Evolutionary conservation across 257 asterid species (phyloP).

Genomic region (Penstemon newberryi): DNA sequence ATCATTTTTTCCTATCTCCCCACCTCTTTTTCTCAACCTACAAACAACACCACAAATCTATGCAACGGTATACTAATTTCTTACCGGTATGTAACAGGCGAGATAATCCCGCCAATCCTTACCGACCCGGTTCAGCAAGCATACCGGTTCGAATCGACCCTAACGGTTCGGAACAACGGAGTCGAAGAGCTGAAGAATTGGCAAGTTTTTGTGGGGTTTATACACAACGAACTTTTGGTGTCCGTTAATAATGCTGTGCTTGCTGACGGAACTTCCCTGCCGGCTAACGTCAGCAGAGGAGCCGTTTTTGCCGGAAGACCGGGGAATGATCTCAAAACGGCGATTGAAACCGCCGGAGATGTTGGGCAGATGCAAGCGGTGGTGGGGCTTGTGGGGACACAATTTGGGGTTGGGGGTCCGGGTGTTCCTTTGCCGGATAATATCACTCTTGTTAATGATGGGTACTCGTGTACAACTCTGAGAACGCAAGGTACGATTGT

Average conservation of each 20-base stretch:
- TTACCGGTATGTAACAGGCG: constrained; percentile 42
- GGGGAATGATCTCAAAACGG: constrained; percentile 49
- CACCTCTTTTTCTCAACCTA: constrained; percentile 42
- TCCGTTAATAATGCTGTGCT: constrained; percentile 58
- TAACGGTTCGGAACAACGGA: constrained; percentile 55
- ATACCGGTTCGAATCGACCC: constrained; percentile 56
- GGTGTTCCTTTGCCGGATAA: constrained; percentile 50
- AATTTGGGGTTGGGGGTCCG: constrained; percentile 54
- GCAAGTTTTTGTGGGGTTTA: constrained; percentile 72
- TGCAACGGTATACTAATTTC: constrained; percentile 58
- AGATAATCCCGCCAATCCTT: constrained; percentile 43
- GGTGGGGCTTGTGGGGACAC: constrained; percentile 59
- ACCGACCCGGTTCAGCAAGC: constrained; percentile 46
- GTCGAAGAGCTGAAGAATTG: constrained; percentile 50
- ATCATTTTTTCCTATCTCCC: constrained; percentile 35
- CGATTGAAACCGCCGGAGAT: constrained; percentile 69
- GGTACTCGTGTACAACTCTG: constrained; percentile 44
- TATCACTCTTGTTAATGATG: constrained; percentile 57
- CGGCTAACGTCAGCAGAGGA: constrained; percentile 64
- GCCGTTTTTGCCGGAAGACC: constrained; percentile 52
- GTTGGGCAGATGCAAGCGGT: constrained; percentile 47
- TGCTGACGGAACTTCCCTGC: constrained; percentile 53
- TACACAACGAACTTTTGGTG: constrained; percentile 52
- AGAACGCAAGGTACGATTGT: constrained; percentile 38
- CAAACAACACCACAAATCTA: constrained; percentile 8